Conservation (phyloP, 2,329 filamentous ascomycete species). For the Epichloe gansuensis region DNA sequence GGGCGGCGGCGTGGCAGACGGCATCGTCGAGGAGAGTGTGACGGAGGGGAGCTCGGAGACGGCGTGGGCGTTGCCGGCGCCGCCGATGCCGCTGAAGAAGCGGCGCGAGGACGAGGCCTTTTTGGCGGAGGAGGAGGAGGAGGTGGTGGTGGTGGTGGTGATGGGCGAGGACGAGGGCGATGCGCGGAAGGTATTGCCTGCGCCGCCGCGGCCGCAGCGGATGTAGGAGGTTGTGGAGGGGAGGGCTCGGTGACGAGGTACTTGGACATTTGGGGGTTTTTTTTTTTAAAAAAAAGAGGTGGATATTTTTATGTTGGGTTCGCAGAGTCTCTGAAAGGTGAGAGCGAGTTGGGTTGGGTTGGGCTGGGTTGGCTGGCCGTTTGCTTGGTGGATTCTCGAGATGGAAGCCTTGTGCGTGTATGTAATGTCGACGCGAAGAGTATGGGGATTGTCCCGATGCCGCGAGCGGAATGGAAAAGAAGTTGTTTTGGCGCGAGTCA, state of each 20-base stretch:
- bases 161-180: constrained; percentile 16
- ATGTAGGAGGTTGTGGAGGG: constrained; percentile 23
- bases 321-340: too few relatives aligned
- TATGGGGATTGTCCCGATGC: too few relatives aligned
- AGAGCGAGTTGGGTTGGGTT: too few relatives aligned
- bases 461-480: too few relatives aligned
- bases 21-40: constrained; percentile 40
- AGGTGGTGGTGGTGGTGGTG: too few relatives aligned
- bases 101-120: constrained; percentile 26
- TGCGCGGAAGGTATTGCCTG: constrained; percentile 42
- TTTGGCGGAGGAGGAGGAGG: constrained; percentile 20
- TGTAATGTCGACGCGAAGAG: too few relatives aligned
- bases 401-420: too few relatives aligned
- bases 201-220: constrained; percentile 43
- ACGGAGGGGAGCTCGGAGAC: constrained; percentile 24
- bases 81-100: constrained; percentile 56
- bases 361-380: too few relatives aligned
- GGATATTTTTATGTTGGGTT: too few relatives aligned
- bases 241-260: constrained; percentile 22
- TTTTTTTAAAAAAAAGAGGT: too few relatives aligned
- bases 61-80: constrained; percentile 50
- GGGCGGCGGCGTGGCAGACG: constrained; percentile 29
- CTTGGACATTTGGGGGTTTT: constrained; percentile 9
- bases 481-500: too few relatives aligned
- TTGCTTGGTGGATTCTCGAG: too few relatives aligned